Evolutionary conservation across 306 rosid species (phyloP), one percentile per base, ranked within the genome.

Genomic region (Malus sieversii): DNA sequence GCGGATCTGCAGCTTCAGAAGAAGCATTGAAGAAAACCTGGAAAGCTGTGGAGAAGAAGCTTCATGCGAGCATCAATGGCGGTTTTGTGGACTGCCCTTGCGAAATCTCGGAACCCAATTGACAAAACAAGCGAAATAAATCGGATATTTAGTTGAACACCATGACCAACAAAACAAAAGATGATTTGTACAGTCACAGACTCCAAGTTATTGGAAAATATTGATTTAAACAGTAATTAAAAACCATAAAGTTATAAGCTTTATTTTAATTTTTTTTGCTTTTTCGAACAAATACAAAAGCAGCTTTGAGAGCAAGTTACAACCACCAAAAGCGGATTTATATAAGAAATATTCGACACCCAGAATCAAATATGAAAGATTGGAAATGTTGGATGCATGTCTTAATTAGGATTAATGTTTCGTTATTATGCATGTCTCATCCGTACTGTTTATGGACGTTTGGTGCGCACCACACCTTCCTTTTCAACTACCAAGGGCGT

Each of bases 1-100:
- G 82, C 77, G 64, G 90, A 77, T 76, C 80, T 71, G 58, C 13
- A 52, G 74, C 72, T 63, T 91, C 87, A 79, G 67, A 51, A 84
- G 46, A 72, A 82, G 55, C 75, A 60, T 68, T 63, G 77, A 48
- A 30, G 8, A 48, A 48, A 19, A 59, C 30, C 22, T 68, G 10
- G 59, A 73, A 67, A 51, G 16, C 14, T 20, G 70, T 63, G 23
- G 77, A 51, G 32, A 71, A 67, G 78, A 79, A 78, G 83, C 77
- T 74, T 70, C 75, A 53, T 70, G 18, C 14, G 44, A 66, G 73
- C 83, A 82, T 78, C 70, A 51, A 33, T 68, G 83, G 83, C 32
- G 64, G 75, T 30, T 79, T 68, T 70, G 58, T 2, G 58, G 53
- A 52, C 51, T 32, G 72, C 77, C 81, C 76, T 75, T 7, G 7